Conservation (phyloP, 352 stramenopile genomes). For the Plasmopara halstedii region DNA sequence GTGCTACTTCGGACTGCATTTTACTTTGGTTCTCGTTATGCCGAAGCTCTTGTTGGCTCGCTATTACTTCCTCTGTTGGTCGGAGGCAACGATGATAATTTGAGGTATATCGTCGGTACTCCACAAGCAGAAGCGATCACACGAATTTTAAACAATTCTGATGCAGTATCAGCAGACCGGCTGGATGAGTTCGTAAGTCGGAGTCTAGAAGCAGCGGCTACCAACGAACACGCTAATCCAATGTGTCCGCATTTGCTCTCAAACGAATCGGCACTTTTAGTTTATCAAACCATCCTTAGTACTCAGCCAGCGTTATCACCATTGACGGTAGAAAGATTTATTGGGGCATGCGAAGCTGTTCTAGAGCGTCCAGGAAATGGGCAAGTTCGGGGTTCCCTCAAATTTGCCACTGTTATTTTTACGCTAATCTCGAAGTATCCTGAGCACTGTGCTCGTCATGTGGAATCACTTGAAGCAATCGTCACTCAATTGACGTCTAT, state of each 20-base stretch:
- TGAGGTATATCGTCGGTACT: constrained; percentile 19
- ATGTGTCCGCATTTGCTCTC: constrained; percentile 33
- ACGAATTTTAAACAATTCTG: constrained; percentile 43
- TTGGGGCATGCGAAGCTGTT: constrained; percentile 34
- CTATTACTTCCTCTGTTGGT: constrained; percentile 49
- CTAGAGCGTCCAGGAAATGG: constrained; percentile 26
- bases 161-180: constrained; percentile 36
- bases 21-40: constrained; percentile 43
- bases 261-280: constrained; percentile 55
- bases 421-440: constrained; percentile 58
- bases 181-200: constrained; percentile 42
- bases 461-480: constrained; percentile 40
- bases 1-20: constrained; percentile 55
- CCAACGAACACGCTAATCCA: not conserved
- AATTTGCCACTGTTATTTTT: constrained; percentile 59
- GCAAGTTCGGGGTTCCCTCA: constrained; percentile 35
- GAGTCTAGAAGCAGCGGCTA: constrained; percentile 9
- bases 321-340: constrained; percentile 38
- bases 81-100: constrained; percentile 1
- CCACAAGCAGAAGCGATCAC: constrained; percentile 65
- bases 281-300: constrained; percentile 71
- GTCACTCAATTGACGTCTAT: constrained; percentile 37
- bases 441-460: constrained; percentile 33
- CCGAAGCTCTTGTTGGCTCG: constrained; percentile 33
- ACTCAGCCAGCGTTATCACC: constrained; percentile 40